Percentiles rank a stretch among this genome's conserved stretches.
Evolutionary conservation across 2,329 filamentous ascomycete species (phyloP).

Genomic region (Juglanconis juglandina): DNA sequence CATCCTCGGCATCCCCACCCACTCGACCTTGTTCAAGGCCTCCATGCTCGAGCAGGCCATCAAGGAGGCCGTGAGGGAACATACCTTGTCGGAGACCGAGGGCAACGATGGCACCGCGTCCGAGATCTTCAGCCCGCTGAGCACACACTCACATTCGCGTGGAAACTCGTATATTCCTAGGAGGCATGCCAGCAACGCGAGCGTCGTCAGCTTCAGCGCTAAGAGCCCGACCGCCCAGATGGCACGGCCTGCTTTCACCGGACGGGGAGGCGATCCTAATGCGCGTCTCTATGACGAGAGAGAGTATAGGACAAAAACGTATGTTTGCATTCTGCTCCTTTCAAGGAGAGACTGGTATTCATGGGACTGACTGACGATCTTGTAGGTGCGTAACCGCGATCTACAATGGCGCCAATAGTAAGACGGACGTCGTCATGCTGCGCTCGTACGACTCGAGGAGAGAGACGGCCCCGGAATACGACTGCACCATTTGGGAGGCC

Average conservation of each 20-base stretch:
- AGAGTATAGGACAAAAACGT: constrained; percentile 88
- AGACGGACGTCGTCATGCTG: constrained; percentile 67
- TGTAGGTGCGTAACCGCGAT: constrained; percentile 84
- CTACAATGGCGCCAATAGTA: constrained; percentile 75
- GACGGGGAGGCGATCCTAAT: constrained; percentile 75
- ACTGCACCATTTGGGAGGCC: constrained; percentile 96
- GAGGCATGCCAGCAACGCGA: constrained; percentile 71
- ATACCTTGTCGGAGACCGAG: constrained; percentile 75
- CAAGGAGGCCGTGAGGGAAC: constrained; percentile 78
- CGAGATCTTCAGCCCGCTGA: constrained; percentile 40
- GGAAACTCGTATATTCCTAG: constrained; percentile 44
- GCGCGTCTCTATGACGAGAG: constrained; percentile 83
- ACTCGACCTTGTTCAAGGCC: constrained; percentile 93
- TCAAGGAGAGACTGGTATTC: background rate
- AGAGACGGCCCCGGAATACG: constrained; percentile 84
- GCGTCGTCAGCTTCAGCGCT: constrained; percentile 75
- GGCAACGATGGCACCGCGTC: constrained; percentile 67
- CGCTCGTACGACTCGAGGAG: constrained; percentile 94
- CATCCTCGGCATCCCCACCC: constrained; percentile 89
- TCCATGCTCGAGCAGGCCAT: constrained; percentile 94
- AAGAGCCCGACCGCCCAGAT: constrained; percentile 58
- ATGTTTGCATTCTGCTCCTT: constrained; percentile 35
- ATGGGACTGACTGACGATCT: constrained; percentile 14
- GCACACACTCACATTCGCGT: constrained; percentile 31
- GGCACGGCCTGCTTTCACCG: constrained; percentile 49